Evolutionary conservation across 2,329 filamentous ascomycete species (phyloP).

Genomic region (Trichoderma asperellum): DNA sequence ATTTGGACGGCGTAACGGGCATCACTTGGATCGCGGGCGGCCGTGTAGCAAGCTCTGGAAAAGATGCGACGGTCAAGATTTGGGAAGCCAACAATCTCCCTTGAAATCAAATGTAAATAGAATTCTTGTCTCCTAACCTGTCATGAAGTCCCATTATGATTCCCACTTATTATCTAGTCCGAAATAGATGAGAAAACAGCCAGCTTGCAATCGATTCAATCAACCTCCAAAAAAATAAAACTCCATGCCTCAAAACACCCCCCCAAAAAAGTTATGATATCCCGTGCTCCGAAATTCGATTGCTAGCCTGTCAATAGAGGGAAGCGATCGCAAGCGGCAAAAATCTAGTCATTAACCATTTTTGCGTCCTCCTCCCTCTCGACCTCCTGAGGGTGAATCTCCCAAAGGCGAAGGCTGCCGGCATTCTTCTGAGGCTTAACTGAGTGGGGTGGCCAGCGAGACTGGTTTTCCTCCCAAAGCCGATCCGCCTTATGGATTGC

Average conservation of each 20-base stretch:
- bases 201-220: background rate
- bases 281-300: background rate
- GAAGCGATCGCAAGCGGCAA: conserved; percentile 29
- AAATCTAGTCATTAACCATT: conserved; percentile 47
- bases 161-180: conserved; percentile 17
- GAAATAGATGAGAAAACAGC: background rate
- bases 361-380: conserved; percentile 43
- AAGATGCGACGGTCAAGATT: conserved; percentile 87
- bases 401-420: conserved; percentile 40
- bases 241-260: background rate
- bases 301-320: conserved; percentile 10
- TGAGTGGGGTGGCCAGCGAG: conserved; percentile 42
- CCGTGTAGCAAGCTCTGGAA: conserved; percentile 78
- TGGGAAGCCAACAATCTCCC: conserved; percentile 61
- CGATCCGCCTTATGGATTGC: conserved; percentile 45
- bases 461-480: conserved; percentile 43
- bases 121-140: background rate
- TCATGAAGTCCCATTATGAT: background rate
- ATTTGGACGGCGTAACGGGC: conserved; percentile 93
- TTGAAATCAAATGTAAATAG: conserved; percentile 30
- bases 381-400: conserved; percentile 41
- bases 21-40: conserved; percentile 75
- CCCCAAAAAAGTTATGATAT: background rate
- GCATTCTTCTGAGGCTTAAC: conserved; percentile 30
- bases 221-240: background rate